phyloP scores from a whole-genome alignment of 441 rosid genomes.

The Manihot esculenta region DNA sequence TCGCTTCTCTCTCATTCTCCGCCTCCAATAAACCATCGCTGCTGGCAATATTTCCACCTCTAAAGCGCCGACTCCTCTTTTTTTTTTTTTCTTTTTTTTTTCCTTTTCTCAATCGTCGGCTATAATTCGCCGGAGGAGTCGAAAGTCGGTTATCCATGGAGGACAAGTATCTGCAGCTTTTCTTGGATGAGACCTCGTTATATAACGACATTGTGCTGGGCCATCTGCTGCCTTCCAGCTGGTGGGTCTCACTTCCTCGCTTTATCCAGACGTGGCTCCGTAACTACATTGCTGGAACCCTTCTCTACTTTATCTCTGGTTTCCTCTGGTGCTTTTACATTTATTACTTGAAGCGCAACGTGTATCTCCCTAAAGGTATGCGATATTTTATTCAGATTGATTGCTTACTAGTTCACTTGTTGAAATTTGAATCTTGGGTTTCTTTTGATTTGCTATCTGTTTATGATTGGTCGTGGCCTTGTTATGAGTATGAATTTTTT shows the following conservation, averaged over 20 bases:
- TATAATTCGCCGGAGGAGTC: constrained; percentile 2
- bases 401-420: background rate
- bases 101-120: too few relatives aligned
- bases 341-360: constrained; percentile 71
- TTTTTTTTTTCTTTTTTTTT: background rate
- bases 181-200: constrained; percentile 56
- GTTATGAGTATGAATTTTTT: too few relatives aligned
- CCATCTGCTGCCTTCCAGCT: constrained; percentile 44
- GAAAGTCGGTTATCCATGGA: background rate
- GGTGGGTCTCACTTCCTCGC: constrained; percentile 67
- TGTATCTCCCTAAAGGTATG: constrained; percentile 72
- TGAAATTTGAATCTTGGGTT: constrained; percentile 14
- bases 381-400: background rate
- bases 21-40: too few relatives aligned
- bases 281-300: constrained; percentile 70
- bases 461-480: background rate
- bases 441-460: background rate
- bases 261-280: constrained; percentile 84
- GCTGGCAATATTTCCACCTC: background rate
- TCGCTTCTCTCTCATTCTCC: too few relatives aligned
- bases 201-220: constrained; percentile 72
- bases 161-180: constrained; percentile 41
- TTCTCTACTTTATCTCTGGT: constrained; percentile 74
- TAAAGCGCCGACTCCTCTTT: background rate
- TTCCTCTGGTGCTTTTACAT: constrained; percentile 89